Evolutionary conservation across 108 stramenopile genomes (phyloP).

Genomic region (Chaetoceros tenuissimus): DNA sequence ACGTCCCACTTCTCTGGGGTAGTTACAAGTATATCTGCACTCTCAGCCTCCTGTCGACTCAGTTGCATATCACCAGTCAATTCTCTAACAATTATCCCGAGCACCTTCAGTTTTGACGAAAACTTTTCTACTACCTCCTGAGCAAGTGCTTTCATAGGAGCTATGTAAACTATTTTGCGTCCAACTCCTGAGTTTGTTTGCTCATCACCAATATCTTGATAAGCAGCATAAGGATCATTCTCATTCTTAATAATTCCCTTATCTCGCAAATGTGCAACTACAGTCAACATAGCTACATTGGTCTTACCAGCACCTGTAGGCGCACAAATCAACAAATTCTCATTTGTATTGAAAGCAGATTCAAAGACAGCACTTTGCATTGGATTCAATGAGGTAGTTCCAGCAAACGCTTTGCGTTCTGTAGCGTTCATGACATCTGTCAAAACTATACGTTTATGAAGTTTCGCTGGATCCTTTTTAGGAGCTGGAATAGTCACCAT

Average conservation of each 20-base stretch:
- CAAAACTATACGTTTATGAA: constrained; percentile 42
- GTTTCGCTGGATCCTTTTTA: constrained; percentile 33
- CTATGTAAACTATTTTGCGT: constrained; percentile 93
- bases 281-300: constrained; percentile 92
- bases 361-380: constrained; percentile 94
- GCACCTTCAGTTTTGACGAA: constrained; percentile 72
- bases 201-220: constrained; percentile 7
- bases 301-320: constrained; percentile 97
- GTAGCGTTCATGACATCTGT: constrained; percentile 48
- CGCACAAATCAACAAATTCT: constrained; percentile 96
- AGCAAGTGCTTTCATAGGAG: constrained; percentile 99
- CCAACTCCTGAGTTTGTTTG: constrained; percentile 30
- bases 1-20: constrained; percentile 96
- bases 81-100: constrained; percentile 86
- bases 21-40: constrained; percentile 88
- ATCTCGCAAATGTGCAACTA: constrained; percentile 78
- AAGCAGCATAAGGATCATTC: constrained; percentile 18
- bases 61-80: constrained; percentile 99
- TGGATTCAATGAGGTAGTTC: constrained; percentile 79
- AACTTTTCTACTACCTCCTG: constrained; percentile 99
- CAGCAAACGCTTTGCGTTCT: constrained; percentile 54
- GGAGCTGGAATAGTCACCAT: constrained; percentile 77
- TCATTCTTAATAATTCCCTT: constrained; percentile 53
- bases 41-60: constrained; percentile 82
- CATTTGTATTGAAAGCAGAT: constrained; percentile 73